These are phyloP conservation scores for Selaginella tamariscina DNA, from an alignment of 75 land plant species.

Conservation along the genomic window DNA sequence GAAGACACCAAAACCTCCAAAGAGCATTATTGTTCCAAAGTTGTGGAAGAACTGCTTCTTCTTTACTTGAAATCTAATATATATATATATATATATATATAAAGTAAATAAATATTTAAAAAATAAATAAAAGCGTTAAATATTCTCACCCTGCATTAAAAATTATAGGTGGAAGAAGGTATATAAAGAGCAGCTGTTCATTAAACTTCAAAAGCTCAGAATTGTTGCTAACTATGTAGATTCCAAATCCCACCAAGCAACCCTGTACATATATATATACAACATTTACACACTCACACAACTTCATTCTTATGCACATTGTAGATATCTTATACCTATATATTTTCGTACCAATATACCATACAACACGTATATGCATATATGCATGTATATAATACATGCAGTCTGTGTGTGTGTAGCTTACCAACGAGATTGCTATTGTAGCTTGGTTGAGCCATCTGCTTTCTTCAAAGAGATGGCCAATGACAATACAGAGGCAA, in stretches of 20 bases:
- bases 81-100: background rate
- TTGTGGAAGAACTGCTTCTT: slow-evolving; percentile 12
- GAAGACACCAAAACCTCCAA: slow-evolving; percentile 12
- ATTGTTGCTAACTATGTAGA: slow-evolving; percentile 37
- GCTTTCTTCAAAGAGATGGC: slow-evolving; percentile 73
- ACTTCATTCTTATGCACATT: no score
- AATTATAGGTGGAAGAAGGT: slow-evolving; percentile 84
- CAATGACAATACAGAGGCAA: slow-evolving; percentile 72
- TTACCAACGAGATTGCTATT: slow-evolving; percentile 61
- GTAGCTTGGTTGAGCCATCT: slow-evolving; percentile 82
- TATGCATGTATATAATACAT: no score
- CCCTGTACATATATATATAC: slow-evolving; percentile 35
- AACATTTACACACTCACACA: background rate
- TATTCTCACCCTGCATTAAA: slow-evolving; percentile 83
- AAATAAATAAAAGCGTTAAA: background rate
- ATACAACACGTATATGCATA: background rate
- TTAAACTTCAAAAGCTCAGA: slow-evolving; percentile 51
- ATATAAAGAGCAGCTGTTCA: slow-evolving; percentile 78
- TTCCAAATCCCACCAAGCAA: slow-evolving; percentile 40
- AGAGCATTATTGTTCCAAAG: slow-evolving; percentile 7
- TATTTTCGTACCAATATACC: background rate
- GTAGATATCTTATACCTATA: no score
- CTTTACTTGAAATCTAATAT: background rate
- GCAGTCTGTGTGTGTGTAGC: no score
- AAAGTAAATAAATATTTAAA: background rate